phyloP scores from a whole-genome alignment of 441 rosid species.

The Melastoma candidum region DNA sequence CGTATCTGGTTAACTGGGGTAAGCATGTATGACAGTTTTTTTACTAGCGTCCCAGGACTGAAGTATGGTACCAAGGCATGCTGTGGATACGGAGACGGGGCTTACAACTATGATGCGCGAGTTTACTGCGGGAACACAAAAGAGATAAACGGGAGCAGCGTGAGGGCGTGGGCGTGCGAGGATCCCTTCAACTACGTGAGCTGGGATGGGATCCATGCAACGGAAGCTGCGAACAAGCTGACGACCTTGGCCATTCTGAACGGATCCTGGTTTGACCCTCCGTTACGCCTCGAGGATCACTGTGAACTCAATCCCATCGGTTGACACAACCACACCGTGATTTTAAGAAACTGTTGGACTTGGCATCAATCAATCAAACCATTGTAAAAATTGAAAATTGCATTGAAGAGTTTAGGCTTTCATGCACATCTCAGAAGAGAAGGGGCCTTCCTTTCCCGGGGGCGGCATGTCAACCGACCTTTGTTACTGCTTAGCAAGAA shows the following conservation, averaged over 20 bases:
- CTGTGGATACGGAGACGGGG: conserved; percentile 66
- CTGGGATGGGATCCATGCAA: too few relatives aligned
- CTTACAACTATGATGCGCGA: conserved; percentile 35
- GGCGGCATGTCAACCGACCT: too few relatives aligned
- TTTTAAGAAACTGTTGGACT: too few relatives aligned
- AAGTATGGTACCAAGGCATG: conserved; percentile 55
- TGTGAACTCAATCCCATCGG: conserved; percentile 34
- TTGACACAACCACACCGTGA: conserved; percentile 1
- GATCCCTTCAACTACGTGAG: conserved; percentile 25
- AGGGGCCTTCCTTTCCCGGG: too few relatives aligned
- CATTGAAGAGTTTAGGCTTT: too few relatives aligned
- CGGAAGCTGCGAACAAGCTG: too few relatives aligned
- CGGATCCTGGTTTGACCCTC: conserved; percentile 53
- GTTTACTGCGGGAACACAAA: conserved; percentile 39
- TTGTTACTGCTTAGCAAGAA: too few relatives aligned
- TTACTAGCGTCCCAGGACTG: conserved; percentile 28
- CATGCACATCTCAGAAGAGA: too few relatives aligned
- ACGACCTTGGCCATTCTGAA: conserved; percentile 44
- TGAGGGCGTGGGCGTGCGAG: conserved; percentile 14
- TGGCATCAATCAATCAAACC: too few relatives aligned
- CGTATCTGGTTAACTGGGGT: too few relatives aligned
- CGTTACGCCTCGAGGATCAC: conserved; percentile 18
- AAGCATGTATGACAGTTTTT: too few relatives aligned
- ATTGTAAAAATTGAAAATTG: too few relatives aligned
- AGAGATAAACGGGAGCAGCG: conserved; percentile 29